Conservation (phyloP, 2,329 filamentous ascomycete genomes). For the Aureobasidium sp. region DNA sequence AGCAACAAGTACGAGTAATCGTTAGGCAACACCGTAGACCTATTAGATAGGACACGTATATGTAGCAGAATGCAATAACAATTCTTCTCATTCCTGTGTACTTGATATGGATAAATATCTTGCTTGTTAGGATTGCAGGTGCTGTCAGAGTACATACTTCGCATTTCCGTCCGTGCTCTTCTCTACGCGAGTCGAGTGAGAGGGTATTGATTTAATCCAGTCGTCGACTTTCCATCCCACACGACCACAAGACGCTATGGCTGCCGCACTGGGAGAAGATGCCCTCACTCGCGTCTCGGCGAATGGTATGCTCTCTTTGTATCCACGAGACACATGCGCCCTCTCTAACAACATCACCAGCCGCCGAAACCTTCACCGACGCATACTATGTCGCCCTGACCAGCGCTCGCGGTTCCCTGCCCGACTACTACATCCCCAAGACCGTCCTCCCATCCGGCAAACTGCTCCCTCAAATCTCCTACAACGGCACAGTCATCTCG, state of each 20-base stretch:
- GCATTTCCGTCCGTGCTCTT: no score
- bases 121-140: no score
- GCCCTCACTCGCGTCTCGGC: constrained; percentile 15
- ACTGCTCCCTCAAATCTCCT: constrained; percentile 57
- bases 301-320: not conserved
- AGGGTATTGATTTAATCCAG: no score
- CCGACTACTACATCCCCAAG: constrained; percentile 61
- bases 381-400: constrained; percentile 69
- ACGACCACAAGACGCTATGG: not conserved
- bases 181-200: no score
- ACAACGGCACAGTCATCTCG: constrained; percentile 64
- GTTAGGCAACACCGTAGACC: no score
- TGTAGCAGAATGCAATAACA: no score
- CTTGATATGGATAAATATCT: no score
- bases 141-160: no score
- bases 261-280: constrained; percentile 11
- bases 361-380: constrained; percentile 62
- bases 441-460: constrained; percentile 45
- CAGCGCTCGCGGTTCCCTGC: constrained; percentile 47
- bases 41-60: no score
- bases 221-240: no score
- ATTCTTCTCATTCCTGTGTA: no score
- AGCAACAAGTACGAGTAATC: no score
- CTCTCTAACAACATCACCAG: constrained; percentile 25
- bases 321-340: not conserved